Evolutionary conservation across 2,329 filamentous ascomycete genomes (phyloP), one percentile per base, ranked within the genome.

Genomic region (Calonectria fujianensis): DNA sequence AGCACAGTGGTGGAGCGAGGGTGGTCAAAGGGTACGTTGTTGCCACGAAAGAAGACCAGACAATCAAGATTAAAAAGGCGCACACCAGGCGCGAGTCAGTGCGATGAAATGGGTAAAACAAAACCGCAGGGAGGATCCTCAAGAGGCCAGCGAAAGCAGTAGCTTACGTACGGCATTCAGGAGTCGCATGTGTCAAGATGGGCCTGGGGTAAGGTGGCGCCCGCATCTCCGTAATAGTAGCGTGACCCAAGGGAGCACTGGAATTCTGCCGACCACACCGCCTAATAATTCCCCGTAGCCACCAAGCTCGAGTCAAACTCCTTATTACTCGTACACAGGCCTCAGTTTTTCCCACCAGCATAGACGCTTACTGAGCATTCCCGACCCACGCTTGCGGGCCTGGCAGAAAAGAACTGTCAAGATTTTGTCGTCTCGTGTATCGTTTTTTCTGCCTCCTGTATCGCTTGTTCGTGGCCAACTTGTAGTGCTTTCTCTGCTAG

Each of bases 241-340:
- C 32, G 37, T 20, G 57, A 41, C 57, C 37, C 57, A 63, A 63
- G 37, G 57, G 37, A 57, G n/a, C 35, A 31, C 57, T 29, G 57
- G 51, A 51, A 69, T 78, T 80, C 80, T 83, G 81, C 81, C 81
- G 27, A 24, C 7, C 75, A 77, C 81, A 84, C 83, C 83, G 82
- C 82, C 83, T 78, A 80, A 80, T 81, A 78, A 48, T 76, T 73
- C 61, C 54, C 48, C 64, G 50, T 52, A 71, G 67, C 41, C 52
- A 57, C 39, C 48, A 50, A 75, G 64, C 67, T 75, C 69, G 31
- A 48, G 27, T 73, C 51, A 57, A 35, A 66, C 50, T 27, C 64
- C 69, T 51, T 31, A 20, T 54, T 29, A n/a, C 63, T 59, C 37
- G 16, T 10, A 48, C 37, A 29, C n/a, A 66, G 54, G 50, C 65